Conservation (phyloP, 176 grass and related monocot genomes). For the Oropetium thomaeum region DNA sequence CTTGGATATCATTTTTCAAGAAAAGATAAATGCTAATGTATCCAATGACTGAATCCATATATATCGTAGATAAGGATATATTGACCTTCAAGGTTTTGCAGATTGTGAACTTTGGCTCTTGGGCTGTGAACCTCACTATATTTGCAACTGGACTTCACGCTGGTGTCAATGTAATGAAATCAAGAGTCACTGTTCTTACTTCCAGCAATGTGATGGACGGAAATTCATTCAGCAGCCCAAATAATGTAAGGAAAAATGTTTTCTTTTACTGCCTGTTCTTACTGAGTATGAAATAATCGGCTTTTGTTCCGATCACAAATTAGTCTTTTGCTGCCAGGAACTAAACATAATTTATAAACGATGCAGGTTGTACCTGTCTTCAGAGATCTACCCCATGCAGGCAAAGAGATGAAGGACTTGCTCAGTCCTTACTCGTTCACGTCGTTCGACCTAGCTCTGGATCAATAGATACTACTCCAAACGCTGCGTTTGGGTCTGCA, state of each 20-base stretch:
- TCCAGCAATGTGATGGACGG: not conserved
- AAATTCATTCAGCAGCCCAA: not conserved
- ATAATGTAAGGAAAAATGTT: not conserved
- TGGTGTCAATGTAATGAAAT: not conserved
- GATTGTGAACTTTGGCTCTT: not conserved
- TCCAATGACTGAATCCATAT: not conserved
- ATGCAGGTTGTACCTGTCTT: slow-evolving; percentile 16
- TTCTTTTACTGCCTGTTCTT: not conserved
- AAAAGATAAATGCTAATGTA: not conserved
- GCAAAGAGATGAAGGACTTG: not conserved
- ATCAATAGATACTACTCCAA: no score
- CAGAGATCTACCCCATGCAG: not conserved
- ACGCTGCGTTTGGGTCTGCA: no score
- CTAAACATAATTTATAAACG: not conserved
- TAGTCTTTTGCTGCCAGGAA: not conserved
- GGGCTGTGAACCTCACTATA: not conserved
- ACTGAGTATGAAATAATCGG: not conserved
- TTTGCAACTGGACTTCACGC: not conserved
- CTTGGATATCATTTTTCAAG: no score
- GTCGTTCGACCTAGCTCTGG: slow-evolving; percentile 25
- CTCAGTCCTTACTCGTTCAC: not conserved
- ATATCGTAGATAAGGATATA: not conserved
- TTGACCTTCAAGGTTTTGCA: not conserved
- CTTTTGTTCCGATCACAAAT: not conserved
- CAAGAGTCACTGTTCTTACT: not conserved